phyloP scores from a whole-genome alignment of 345 rosid genomes.

The Brassica carinata region DNA sequence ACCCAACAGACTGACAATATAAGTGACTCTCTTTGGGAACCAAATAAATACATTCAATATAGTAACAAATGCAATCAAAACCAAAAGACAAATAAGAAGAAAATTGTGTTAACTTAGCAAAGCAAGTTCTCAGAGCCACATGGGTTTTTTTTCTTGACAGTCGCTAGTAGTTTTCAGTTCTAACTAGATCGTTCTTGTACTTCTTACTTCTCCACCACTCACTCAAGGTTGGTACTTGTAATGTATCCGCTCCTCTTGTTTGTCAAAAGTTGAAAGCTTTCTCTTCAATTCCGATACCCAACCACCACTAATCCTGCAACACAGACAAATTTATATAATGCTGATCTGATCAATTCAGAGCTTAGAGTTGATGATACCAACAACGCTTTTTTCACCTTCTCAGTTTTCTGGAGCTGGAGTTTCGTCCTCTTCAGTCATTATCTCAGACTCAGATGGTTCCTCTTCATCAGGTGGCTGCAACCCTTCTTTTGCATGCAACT shows the following conservation, averaged over 20 bases:
- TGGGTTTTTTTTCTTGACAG: constrained; percentile 21
- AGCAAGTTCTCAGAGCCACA: constrained; percentile 26
- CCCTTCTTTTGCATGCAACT: constrained; percentile 49
- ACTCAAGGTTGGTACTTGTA: constrained; percentile 6
- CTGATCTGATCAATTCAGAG: background rate
- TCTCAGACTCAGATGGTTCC: constrained; percentile 41
- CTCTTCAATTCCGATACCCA: constrained; percentile 11
- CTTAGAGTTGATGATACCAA: constrained; percentile 9
- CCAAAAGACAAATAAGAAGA: background rate
- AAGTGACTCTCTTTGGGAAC: background rate
- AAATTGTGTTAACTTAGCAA: background rate
- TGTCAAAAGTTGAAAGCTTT: constrained; percentile 15
- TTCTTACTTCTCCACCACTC: constrained; percentile 2
- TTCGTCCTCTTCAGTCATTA: constrained; percentile 37
- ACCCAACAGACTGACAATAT: background rate
- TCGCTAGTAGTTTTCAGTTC: constrained; percentile 13
- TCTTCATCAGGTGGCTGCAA: constrained; percentile 45
- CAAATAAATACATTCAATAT: background rate
- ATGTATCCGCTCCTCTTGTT: constrained; percentile 14
- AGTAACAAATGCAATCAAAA: background rate
- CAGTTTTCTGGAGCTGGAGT: constrained; percentile 33
- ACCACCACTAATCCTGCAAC: constrained; percentile 18
- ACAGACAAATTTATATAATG: background rate
- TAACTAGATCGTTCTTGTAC: constrained; percentile 13
- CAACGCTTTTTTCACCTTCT: background rate